A percentile compares a stretch with the other conserved stretches of the same genome.
Conservation (phyloP, 768 basidiomycete genomes). For the Lepiota brunneoincarnata region DNA sequence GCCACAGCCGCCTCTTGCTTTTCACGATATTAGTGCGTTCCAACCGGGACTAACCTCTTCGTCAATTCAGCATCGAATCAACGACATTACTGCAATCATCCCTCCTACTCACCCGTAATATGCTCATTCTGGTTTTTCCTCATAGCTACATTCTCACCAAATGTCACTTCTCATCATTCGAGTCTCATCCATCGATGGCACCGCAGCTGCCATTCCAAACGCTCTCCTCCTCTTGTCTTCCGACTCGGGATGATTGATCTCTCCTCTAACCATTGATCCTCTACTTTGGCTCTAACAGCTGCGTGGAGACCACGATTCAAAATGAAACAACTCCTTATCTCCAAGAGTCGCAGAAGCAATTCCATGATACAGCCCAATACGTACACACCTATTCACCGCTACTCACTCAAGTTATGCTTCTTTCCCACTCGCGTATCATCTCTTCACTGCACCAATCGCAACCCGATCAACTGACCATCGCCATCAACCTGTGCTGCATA, state of each 20-base stretch:
- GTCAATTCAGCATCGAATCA: background rate
- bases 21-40: background rate
- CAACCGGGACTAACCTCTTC: constrained; percentile 5
- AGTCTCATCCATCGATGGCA: background rate
- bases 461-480: no score
- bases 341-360: background rate
- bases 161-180: constrained; percentile 1
- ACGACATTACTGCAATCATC: constrained; percentile 1
- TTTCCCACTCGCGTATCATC: no score
- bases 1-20: background rate
- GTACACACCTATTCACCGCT: background rate
- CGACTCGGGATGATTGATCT: constrained; percentile 1
- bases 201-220: background rate
- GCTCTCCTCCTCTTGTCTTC: background rate
- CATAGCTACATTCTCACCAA: background rate
- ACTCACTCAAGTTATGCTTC: no score
- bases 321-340: constrained; percentile 5
- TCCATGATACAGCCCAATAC: background rate
- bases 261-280: background rate
- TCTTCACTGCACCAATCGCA: no score
- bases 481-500: no score
- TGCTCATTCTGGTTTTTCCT: background rate
- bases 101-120: background rate
- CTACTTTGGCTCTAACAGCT: constrained; percentile 3
- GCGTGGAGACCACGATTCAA: background rate